These are phyloP conservation scores for Calonectria pteridis DNA, from an alignment of 2,329 filamentous ascomycete genomes.

Conservation along the genomic window DNA sequence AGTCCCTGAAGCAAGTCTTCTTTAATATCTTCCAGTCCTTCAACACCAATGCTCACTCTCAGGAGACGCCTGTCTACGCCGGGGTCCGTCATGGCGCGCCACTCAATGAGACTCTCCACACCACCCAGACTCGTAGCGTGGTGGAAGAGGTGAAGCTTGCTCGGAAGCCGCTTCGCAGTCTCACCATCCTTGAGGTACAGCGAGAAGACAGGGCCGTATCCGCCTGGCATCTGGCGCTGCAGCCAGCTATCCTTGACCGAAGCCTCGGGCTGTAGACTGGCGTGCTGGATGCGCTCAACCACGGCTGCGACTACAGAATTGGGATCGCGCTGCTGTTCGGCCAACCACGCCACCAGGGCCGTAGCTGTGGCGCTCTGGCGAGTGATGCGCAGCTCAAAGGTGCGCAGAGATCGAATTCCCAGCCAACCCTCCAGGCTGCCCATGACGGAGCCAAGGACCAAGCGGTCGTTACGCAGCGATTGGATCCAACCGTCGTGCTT, in stretches of 20 bases:
- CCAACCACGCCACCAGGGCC: constrained; percentile 79
- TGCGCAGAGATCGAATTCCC: constrained; percentile 86
- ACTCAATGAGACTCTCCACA: constrained; percentile 96
- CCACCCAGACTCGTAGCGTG: constrained; percentile 95
- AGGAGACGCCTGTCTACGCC: constrained; percentile 79
- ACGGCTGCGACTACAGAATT: constrained; percentile 61
- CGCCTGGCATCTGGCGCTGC: constrained; percentile 87
- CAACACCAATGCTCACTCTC: constrained; percentile 87
- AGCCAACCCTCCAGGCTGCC: constrained; percentile 94
- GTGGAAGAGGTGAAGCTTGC: constrained; percentile 85
- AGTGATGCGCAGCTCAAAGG: constrained; percentile 84
- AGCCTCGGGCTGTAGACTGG: constrained; percentile 79
- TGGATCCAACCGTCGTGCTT: constrained; percentile 68
- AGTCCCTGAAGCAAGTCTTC: constrained; percentile 80
- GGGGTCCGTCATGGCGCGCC: constrained; percentile 89
- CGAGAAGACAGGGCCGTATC: constrained; percentile 90
- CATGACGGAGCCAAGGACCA: constrained; percentile 86
- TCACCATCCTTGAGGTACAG: constrained; percentile 73
- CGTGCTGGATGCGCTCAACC: constrained; percentile 77
- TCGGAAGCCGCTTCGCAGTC: constrained; percentile 78
- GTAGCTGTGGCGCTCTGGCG: constrained; percentile 80
- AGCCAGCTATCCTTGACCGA: constrained; percentile 76
- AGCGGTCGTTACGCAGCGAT: constrained; percentile 74
- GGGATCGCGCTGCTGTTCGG: constrained; percentile 57
- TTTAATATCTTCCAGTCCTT: constrained; percentile 86